Percentiles rank a stretch among this genome's conserved stretches.
Evolutionary conservation across 106 monocot species (phyloP).

Genomic region (Platanthera zijinensis): DNA sequence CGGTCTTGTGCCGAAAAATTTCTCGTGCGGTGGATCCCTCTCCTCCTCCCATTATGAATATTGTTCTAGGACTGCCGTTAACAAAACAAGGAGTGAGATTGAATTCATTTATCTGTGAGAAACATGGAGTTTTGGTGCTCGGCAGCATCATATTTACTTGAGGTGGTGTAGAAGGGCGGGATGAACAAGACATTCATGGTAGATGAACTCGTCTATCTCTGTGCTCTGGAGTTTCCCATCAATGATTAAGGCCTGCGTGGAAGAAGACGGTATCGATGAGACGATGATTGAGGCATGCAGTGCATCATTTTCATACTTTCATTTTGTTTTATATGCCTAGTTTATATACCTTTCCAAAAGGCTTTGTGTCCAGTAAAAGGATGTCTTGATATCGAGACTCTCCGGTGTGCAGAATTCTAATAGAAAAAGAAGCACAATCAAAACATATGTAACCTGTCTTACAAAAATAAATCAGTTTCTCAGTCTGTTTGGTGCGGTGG

Average conservation of each 20-base stretch:
- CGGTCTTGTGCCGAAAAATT: slow-evolving; percentile 31
- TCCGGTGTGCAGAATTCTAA: slow-evolving; percentile 37
- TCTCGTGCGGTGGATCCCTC: slow-evolving; percentile 48
- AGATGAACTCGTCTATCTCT: slow-evolving; percentile 54
- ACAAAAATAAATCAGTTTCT: no score
- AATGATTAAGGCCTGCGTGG: slow-evolving; percentile 30
- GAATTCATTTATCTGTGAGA: neutral
- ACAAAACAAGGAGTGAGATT: slow-evolving; percentile 1
- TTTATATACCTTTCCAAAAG: slow-evolving; percentile 29
- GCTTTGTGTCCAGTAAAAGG: slow-evolving; percentile 38
- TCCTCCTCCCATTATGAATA: slow-evolving; percentile 45
- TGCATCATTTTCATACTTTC: neutral
- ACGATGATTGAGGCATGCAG: neutral
- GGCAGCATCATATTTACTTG: slow-evolving; percentile 18
- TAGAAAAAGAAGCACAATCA: no score
- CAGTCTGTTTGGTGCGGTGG: no score
- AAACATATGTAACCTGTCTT: no score
- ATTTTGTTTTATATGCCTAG: neutral
- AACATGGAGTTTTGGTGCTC: neutral
- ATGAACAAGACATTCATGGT: slow-evolving; percentile 45
- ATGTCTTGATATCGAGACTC: slow-evolving; percentile 40
- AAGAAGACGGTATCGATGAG: neutral
- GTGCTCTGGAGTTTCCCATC: slow-evolving; percentile 53
- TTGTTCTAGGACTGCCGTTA: slow-evolving; percentile 21
- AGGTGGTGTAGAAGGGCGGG: slow-evolving; percentile 36